A percentile compares a stretch with the other conserved stretches of the same genome.
These are phyloP conservation scores for Annulohypoxylon nitens DNA, from an alignment of 495 filamentous ascomycete species.

Conservation along the genomic window DNA sequence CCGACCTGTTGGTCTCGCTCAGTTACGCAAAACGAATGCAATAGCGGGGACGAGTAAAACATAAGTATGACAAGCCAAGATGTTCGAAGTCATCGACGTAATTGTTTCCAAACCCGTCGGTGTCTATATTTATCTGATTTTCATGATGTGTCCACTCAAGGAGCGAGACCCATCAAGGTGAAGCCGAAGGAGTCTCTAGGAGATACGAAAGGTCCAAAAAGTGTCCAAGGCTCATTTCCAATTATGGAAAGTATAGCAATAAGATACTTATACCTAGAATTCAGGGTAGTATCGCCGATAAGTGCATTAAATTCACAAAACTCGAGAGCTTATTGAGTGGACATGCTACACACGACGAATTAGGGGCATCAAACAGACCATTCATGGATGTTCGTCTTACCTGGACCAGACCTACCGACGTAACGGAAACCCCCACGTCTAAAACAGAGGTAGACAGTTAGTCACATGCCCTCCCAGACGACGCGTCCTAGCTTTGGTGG, in stretches of 20 bases:
- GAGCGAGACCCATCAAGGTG: slow-evolving; percentile 28
- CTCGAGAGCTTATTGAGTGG: slow-evolving; percentile 26
- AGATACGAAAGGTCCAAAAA: slow-evolving; percentile 32
- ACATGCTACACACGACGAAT: slow-evolving; percentile 29
- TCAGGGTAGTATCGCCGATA: slow-evolving; percentile 31
- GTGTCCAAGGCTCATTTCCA: slow-evolving; percentile 47
- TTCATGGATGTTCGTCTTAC: slow-evolving; percentile 6
- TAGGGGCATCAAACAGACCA: slow-evolving; percentile 11
- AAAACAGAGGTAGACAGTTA: slow-evolving; percentile 33
- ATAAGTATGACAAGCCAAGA: slow-evolving; percentile 35
- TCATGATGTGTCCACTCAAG: slow-evolving; percentile 9
- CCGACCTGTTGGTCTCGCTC: slow-evolving; percentile 3
- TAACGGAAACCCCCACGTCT: slow-evolving; percentile 46
- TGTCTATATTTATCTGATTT: slow-evolving; percentile 33
- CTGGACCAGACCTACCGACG: slow-evolving; percentile 36
- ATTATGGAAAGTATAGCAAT: slow-evolving; percentile 47
- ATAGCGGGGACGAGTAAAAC: slow-evolving; percentile 28
- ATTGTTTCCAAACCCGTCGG: not conserved
- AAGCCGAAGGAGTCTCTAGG: slow-evolving; percentile 17
- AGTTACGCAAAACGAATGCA: slow-evolving; percentile 6
- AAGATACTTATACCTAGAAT: slow-evolving; percentile 1
- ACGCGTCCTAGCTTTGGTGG: slow-evolving; percentile 35
- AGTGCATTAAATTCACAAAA: slow-evolving; percentile 14
- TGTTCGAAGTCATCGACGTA: slow-evolving; percentile 17
- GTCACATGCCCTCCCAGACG: slow-evolving; percentile 47